phyloP scores from a whole-genome alignment of 306 rosid species.

The Dalbergia cultrata region DNA sequence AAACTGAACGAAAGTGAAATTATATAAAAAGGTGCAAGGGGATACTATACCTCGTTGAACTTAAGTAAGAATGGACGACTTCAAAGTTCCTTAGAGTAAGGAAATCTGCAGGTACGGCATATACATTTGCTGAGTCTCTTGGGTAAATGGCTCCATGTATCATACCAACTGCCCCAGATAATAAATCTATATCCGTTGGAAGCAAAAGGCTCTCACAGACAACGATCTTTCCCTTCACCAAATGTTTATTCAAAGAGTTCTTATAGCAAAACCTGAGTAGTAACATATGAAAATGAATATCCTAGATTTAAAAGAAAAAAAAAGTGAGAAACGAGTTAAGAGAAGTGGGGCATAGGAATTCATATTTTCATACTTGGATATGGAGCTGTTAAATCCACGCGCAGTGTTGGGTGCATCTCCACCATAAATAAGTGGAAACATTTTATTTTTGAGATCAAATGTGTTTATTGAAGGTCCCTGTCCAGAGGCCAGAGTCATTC shows the following conservation, averaged over 20 bases:
- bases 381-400: neutral
- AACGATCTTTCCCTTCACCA: constrained; percentile 64
- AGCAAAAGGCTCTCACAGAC: constrained; percentile 31
- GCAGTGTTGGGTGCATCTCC: constrained; percentile 57
- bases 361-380: constrained; percentile 51
- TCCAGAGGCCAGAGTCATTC: neutral
- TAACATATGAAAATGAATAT: neutral
- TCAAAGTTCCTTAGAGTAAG: neutral
- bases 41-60: constrained; percentile 34
- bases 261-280: neutral
- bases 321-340: neutral
- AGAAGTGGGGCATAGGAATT: neutral
- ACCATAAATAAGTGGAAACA: constrained; percentile 52
- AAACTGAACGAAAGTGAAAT: neutral
- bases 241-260: constrained; percentile 37
- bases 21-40: neutral
- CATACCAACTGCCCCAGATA: constrained; percentile 49
- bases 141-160: neutral
- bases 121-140: neutral
- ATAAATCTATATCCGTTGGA: neutral
- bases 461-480: constrained; percentile 66
- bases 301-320: neutral
- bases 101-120: constrained; percentile 49
- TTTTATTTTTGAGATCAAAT: constrained; percentile 45
- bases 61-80: constrained; percentile 35